A percentile compares a stretch with the other conserved stretches of the same genome.
Conservation (phyloP, 1,139 yeast genomes). For the Suhomyces taliae region DNA sequence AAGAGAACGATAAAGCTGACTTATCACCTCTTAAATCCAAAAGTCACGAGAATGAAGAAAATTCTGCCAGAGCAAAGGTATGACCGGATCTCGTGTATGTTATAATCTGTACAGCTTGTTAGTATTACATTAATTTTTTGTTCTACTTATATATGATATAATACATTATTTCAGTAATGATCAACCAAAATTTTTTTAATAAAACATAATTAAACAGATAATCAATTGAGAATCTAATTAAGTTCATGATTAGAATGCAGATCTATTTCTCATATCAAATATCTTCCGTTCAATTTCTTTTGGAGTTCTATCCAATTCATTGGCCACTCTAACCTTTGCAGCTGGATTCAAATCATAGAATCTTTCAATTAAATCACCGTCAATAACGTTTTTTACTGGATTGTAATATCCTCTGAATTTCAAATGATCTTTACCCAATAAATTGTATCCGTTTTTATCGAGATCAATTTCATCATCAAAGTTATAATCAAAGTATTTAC, state of each 20-base stretch:
- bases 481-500: slow-evolving; percentile 31
- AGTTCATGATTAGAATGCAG: slow-evolving; percentile 30
- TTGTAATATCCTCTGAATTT: slow-evolving; percentile 75
- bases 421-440: slow-evolving; percentile 67
- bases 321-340: slow-evolving; percentile 49
- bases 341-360: slow-evolving; percentile 41
- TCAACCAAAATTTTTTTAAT: neutral
- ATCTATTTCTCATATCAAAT: slow-evolving; percentile 55
- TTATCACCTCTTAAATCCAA: slow-evolving; percentile 20
- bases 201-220: too few species aligned
- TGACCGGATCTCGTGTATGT: neutral
- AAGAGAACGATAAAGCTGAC: slow-evolving; percentile 15
- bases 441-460: slow-evolving; percentile 19
- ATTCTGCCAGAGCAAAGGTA: neutral
- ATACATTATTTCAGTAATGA: neutral
- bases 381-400: slow-evolving; percentile 74
- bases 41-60: slow-evolving; percentile 9
- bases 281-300: slow-evolving; percentile 62
- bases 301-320: slow-evolving; percentile 54
- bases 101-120: neutral
- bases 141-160: neutral
- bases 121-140: neutral
- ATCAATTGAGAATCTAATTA: neutral
- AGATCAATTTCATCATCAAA: slow-evolving; percentile 31
- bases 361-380: slow-evolving; percentile 82